A percentile compares a stretch with the other conserved stretches of the same genome.
Conservation (phyloP, 208 protist genomes). For the Trypanosoma theileri region DNA sequence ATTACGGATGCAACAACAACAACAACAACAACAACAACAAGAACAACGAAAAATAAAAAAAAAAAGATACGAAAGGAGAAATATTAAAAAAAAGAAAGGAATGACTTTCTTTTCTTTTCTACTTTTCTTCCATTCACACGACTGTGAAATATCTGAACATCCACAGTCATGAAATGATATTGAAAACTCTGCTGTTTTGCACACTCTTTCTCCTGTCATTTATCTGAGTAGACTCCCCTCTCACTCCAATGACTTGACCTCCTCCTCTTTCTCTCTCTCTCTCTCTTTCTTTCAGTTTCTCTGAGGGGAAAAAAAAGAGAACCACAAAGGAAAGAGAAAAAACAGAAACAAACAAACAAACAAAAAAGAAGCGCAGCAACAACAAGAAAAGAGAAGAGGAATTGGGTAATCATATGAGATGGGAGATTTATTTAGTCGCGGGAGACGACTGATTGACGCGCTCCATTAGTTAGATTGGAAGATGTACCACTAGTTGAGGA, state of each 20-base stretch:
- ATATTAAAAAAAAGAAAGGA: slow-evolving; percentile 9
- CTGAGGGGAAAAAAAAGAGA: neutral
- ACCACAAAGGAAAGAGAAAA: neutral
- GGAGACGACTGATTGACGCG: slow-evolving; percentile 11
- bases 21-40: too few species aligned
- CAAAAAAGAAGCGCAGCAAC: neutral
- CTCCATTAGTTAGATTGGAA: neutral
- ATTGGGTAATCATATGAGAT: neutral
- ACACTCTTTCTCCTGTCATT: neutral
- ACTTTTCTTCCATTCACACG: neutral
- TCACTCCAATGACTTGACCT: too few species aligned
- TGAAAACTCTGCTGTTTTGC: neutral
- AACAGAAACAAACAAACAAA: neutral
- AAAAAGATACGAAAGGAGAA: neutral
- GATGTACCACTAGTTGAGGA: neutral
- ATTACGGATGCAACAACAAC: too few species aligned
- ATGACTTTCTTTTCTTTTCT: slow-evolving; percentile 3
- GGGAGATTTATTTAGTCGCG: neutral
- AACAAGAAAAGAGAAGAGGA: neutral
- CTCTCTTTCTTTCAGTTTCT: neutral
- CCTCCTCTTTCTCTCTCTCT: too few species aligned
- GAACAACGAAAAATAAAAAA: too few species aligned
- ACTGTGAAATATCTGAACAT: too few species aligned
- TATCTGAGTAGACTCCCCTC: too few species aligned
- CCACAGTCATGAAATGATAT: too few species aligned